These are phyloP conservation scores for Hypoxylon rickii DNA, from an alignment of 495 filamentous ascomycete species.

Conservation along the genomic window DNA sequence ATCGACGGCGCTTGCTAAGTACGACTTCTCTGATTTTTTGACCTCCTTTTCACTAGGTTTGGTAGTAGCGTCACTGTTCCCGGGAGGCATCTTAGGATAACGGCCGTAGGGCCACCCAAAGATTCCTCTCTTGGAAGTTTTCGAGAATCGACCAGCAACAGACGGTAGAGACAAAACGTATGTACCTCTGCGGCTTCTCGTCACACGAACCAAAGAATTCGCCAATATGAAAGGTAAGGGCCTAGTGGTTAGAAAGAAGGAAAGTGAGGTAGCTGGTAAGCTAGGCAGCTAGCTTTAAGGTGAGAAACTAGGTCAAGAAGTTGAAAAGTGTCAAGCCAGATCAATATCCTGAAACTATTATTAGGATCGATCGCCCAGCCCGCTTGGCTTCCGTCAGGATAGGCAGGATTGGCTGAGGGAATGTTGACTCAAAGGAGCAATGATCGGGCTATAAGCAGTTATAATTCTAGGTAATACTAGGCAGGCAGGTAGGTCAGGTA, in stretches of 20 bases:
- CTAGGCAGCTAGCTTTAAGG: no score
- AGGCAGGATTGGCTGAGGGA: not conserved
- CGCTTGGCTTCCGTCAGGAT: slow-evolving; percentile 19
- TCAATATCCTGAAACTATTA: slow-evolving; percentile 20
- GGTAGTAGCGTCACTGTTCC: slow-evolving; percentile 9
- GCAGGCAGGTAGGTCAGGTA: no score
- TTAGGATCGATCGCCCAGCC: slow-evolving; percentile 23
- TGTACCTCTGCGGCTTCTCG: slow-evolving; percentile 9
- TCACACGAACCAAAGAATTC: slow-evolving; percentile 17
- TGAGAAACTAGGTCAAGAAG: slow-evolving; percentile 6
- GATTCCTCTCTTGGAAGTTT: slow-evolving; percentile 14
- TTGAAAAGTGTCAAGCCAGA: slow-evolving; percentile 14
- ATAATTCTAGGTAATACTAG: no score
- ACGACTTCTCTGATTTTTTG: slow-evolving; percentile 54
- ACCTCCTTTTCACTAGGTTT: slow-evolving; percentile 23
- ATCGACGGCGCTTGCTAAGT: slow-evolving; percentile 53
- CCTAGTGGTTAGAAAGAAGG: no score
- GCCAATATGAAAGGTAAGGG: slow-evolving; percentile 24
- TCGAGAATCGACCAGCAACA: slow-evolving; percentile 1
- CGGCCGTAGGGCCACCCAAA: slow-evolving; percentile 43
- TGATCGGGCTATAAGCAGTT: no score
- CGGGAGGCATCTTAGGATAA: slow-evolving; percentile 40
- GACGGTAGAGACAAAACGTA: not conserved
- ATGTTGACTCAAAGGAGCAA: not conserved
- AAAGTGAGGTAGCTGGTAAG: not conserved